A percentile compares a stretch with the other conserved stretches of the same genome.
These are phyloP conservation scores for Umbelopsis sp. DNA, from an alignment of 371 early-diverging fungal genomes.

Conservation along the genomic window DNA sequence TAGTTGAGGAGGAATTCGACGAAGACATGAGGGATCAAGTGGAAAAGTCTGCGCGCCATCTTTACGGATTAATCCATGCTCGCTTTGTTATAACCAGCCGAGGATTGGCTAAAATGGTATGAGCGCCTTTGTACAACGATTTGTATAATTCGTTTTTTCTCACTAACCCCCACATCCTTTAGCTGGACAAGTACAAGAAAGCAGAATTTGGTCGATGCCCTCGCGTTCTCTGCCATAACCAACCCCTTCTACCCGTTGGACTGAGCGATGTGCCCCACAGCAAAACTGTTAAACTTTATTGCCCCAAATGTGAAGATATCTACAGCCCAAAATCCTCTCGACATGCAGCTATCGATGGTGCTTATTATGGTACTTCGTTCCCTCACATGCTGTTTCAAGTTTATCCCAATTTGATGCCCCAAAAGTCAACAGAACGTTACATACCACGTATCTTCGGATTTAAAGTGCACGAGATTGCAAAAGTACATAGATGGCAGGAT, in stretches of 20 bases:
- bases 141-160: neutral
- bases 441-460: conserved; percentile 97
- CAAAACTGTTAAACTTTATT: conserved; percentile 90
- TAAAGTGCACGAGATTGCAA: conserved; percentile 83
- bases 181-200: conserved; percentile 85
- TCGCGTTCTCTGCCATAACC: conserved; percentile 86
- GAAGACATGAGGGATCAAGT: conserved; percentile 73
- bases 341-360: conserved; percentile 91
- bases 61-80: conserved; percentile 94
- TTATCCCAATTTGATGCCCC: conserved; percentile 85
- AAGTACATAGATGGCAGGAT: conserved; percentile 90
- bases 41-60: conserved; percentile 79
- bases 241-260: conserved; percentile 89
- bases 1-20: conserved; percentile 68
- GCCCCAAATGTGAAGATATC: conserved; percentile 92
- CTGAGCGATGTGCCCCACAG: conserved; percentile 82
- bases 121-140: neutral
- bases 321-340: conserved; percentile 89
- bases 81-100: conserved; percentile 88
- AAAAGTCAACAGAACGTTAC: conserved; percentile 72
- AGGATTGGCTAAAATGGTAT: conserved; percentile 88
- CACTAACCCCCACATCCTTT: neutral
- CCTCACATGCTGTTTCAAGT: conserved; percentile 95
- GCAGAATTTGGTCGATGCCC: conserved; percentile 97
- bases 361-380: conserved; percentile 97